These are phyloP conservation scores for Lichtheimia ramosa DNA, from an alignment of 371 early-diverging fungal genomes.

Conservation along the genomic window DNA sequence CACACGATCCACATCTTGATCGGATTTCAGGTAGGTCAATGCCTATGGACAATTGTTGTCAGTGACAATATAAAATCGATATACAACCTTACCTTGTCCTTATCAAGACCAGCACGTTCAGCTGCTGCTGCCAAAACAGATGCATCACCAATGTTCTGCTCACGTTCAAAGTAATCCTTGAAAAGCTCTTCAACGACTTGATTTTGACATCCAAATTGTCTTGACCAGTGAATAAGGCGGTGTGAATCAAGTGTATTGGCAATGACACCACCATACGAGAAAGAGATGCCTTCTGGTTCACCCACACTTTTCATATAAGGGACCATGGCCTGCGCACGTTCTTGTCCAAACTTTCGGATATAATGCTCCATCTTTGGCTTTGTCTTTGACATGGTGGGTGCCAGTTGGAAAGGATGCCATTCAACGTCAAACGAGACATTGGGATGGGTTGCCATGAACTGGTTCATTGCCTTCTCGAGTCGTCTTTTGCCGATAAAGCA, in stretches of 20 bases:
- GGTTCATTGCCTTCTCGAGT: slow-evolving; percentile 60
- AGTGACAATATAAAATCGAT: not conserved
- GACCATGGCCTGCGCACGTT: slow-evolving; percentile 42
- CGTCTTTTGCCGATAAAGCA: slow-evolving; percentile 73
- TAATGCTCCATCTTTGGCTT: slow-evolving; percentile 52
- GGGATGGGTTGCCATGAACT: slow-evolving; percentile 46
- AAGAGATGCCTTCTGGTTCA: slow-evolving; percentile 60
- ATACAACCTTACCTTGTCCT: slow-evolving; percentile 22
- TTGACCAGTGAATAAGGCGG: slow-evolving; percentile 64
- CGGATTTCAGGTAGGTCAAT: slow-evolving; percentile 50
- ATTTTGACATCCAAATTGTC: slow-evolving; percentile 50
- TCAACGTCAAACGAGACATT: slow-evolving; percentile 51
- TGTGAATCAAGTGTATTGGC: slow-evolving; percentile 72
- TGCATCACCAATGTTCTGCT: slow-evolving; percentile 59
- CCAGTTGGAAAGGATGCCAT: slow-evolving; percentile 69
- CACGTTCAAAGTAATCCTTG: slow-evolving; percentile 66
- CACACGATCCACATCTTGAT: slow-evolving; percentile 48
- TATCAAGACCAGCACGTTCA: slow-evolving; percentile 59
- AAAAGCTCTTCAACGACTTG: slow-evolving; percentile 64
- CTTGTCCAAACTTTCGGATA: slow-evolving; percentile 59
- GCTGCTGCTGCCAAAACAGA: slow-evolving; percentile 57
- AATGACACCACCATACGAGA: slow-evolving; percentile 59
- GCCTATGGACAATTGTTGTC: slow-evolving; percentile 26
- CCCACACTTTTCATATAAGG: slow-evolving; percentile 55
- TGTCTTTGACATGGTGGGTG: slow-evolving; percentile 42